Base-by-base conservation (phyloP, 306 rosid species). In the Prunus mira region DNA sequence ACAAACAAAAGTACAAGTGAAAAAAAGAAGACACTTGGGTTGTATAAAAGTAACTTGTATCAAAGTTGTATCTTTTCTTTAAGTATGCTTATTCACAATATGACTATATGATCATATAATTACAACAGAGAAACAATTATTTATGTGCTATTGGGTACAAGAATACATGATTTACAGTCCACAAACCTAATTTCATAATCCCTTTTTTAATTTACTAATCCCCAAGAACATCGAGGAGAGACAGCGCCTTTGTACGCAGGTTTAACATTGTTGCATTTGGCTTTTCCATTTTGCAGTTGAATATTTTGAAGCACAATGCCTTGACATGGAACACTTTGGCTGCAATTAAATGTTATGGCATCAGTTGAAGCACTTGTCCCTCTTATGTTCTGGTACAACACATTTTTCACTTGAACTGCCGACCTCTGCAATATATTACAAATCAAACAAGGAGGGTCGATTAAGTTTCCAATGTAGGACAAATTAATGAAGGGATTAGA, bases 281-380 rank as follows among this genome's bases (percentile, higher is more conserved):
- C 78, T 55, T 11, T 38, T 38, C 60, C 69, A 3, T 57, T 51
- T 60, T 55, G n/a, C 18, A 90, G 84, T 47, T 82, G 76, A 72
- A 90, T 69, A 75, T 85, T 76, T 46, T 88, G 72, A 81, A 88
- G 55, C 15, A 55, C 79, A 76, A 90, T 76, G 45, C 78, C 86
- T 17, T 82, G 41, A 76, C 96, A 90, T 46, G 93, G 90, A 74
- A 82, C 75, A 25, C 60, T 78, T 43, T 69, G 38, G 56, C 93
- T 90, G 71, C 96, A 90, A 38, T 85, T 81, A 10, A 90, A 83
- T 41, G 22, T 78, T 81, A 88, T 86, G 8, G 91, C 89, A 7
- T 82, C 55, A 1, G 81, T 74, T 8, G 91, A 80, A 76, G 84
- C 87, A 79, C 96, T 88, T 24, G 81, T 80, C 2, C 96, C 93